Evolutionary conservation across 2,329 filamentous ascomycete species (phyloP), one percentile per base, ranked within the genome.

Genomic region (Elsinoe necatrix): DNA sequence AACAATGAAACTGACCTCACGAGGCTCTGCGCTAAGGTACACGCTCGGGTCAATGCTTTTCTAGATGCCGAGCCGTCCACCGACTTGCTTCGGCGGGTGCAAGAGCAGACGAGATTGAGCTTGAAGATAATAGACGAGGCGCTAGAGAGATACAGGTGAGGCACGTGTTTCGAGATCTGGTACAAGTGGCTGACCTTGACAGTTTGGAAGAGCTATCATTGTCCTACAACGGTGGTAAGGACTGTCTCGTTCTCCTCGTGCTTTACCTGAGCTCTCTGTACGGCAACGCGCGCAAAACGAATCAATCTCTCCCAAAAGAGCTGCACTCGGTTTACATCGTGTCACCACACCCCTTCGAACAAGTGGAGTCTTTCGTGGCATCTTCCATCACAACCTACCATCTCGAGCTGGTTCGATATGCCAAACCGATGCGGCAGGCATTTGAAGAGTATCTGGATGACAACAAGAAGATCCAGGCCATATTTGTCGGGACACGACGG

Each of bases 191-290:
- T 60, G 54, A 61, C 34, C 23, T 20, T 43, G 27, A 59, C 65
- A 93, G 88, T 58, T 80, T 86, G 60, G 79, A 85, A 58, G 80
- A 95, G 68, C 79, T 97, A 59, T 89, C 91, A 4, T 78, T 97
- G 61, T 95, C 92, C 57, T 98, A 96, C 74, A 98, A 98, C 66
- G 93, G 93, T 67, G 93, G 93, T 60, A 98, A 98, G 72, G 93
- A 97, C 77, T 97, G 92, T 66, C 85, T 97, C 16, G 91, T 97
- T 55, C 83, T 97, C 16, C 79, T 97, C 5, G 80, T 96, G 66
- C 77, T 97, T 62, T 89, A 95, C 67, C 84, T 97, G 63, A 84
- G 86, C 60, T 77, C 77, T 18, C 71, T 84, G 1, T 73, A 77
- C 63, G 65, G 64, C n/a, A 64, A 67, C 50, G 58, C 62, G 27